Percentiles rank a stretch among this genome's conserved stretches.
These are phyloP conservation scores for Collariella sp. DNA, from an alignment of 495 filamentous ascomycete species.

Conservation along the genomic window DNA sequence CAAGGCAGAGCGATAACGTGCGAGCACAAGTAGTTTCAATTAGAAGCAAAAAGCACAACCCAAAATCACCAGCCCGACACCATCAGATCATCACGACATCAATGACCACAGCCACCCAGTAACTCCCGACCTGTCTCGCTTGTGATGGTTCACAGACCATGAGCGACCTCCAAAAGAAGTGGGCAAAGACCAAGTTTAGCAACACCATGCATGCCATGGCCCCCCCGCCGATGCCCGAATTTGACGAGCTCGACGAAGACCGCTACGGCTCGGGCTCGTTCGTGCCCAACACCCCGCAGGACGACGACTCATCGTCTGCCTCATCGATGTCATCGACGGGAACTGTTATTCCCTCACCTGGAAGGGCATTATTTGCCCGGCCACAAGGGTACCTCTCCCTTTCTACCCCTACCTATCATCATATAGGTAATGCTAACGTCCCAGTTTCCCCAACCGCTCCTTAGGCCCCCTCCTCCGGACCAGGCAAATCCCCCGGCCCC, in stretches of 20 bases:
- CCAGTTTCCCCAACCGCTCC: slow-evolving; percentile 33
- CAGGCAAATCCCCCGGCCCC: slow-evolving; percentile 44
- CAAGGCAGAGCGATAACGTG: no score
- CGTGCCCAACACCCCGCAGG: slow-evolving; percentile 36
- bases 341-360: slow-evolving; percentile 75
- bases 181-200: slow-evolving; percentile 69
- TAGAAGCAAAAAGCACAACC: no score
- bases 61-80: background rate
- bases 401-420: background rate
- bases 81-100: background rate
- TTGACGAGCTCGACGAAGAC: slow-evolving; percentile 47
- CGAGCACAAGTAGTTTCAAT: background rate
- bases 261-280: slow-evolving; percentile 26
- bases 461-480: slow-evolving; percentile 24
- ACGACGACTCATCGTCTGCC: slow-evolving; percentile 67
- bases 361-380: slow-evolving; percentile 62
- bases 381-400: slow-evolving; percentile 45
- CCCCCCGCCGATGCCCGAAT: slow-evolving; percentile 32
- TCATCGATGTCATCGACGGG: slow-evolving; percentile 81
- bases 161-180: slow-evolving; percentile 80
- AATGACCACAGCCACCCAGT: background rate
- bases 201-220: slow-evolving; percentile 11
- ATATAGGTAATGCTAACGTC: slow-evolving; percentile 16
- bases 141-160: slow-evolving; percentile 36
- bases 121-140: background rate